Evolutionary conservation across 768 basidiomycete genomes (phyloP), one percentile per base, ranked within the genome.

Genomic region (Leccinum obscurum): DNA sequence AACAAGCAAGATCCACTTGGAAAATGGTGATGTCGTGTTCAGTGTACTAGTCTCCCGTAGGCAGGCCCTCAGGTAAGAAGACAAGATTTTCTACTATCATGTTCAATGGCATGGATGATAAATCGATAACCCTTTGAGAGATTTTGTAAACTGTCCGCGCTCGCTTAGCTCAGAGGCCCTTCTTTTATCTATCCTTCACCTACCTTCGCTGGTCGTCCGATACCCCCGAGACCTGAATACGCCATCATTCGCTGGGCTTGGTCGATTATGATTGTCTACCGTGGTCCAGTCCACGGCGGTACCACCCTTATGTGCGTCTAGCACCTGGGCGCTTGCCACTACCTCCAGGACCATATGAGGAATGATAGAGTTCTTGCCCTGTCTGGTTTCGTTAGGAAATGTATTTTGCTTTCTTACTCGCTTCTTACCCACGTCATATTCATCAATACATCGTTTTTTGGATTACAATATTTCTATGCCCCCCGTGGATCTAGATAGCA

Each of bases 111-210:
- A 56, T 62, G 26, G 52, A 61, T 6, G 37, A 57, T 32, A 32
- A 32, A 32, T 32, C 30, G 30, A 32, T 4, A 26, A 64, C 28
- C 53, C 46, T 24, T 26, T 54, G 10, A n/a, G 10, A 13, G 20
- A 41, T 13, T 17, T 0, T 0, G 44, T 56, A 24, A 30, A 10
- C 1, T 34, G 55, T 22, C 66, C 63, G 26, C 56, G 65, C 20
- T 54, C 53, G 15, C n/a, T 26, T 6, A 4, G 11, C 4, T 62
- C 65, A 26, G 37, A 0, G 7, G 49, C 68, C n/a, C 34, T 61
- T 14, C 56, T 74, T 39, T 75, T 35, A 65, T 74, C 32, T 39
- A 65, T 74, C n/a, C 72, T 70, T 41, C 66, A 68, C 3, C 53
- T 74, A 10, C 65, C 67, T 52, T 66, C 69, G 9, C 74, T 3